These are phyloP conservation scores for Darksidea phi DNA, from an alignment of 495 filamentous ascomycete genomes.

Conservation along the genomic window DNA sequence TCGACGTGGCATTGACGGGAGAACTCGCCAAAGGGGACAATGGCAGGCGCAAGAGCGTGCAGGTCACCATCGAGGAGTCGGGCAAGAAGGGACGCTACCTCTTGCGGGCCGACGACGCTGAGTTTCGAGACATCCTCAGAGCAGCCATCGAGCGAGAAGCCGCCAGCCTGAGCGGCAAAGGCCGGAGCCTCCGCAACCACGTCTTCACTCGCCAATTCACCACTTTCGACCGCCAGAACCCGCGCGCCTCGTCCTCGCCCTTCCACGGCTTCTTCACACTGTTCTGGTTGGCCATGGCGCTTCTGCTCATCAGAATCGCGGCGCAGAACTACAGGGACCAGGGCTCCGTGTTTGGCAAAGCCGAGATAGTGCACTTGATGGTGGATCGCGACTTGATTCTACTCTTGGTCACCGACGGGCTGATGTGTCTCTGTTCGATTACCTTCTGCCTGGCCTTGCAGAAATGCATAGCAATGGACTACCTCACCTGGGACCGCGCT, in stretches of 20 bases:
- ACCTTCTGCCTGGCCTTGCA: constrained; percentile 61
- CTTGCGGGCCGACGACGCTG: constrained; percentile 57
- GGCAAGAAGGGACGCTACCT: constrained; percentile 50
- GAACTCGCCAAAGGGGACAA: not conserved
- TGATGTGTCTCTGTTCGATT: constrained; percentile 58
- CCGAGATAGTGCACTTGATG: constrained; percentile 69
- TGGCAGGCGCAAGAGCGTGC: constrained; percentile 42
- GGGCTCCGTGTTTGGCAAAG: constrained; percentile 62
- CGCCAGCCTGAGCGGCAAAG: constrained; percentile 42
- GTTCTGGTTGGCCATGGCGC: constrained; percentile 66
- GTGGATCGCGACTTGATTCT: constrained; percentile 64
- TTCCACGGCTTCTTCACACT: constrained; percentile 77
- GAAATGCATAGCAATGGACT: constrained; percentile 52
- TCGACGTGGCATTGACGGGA: not conserved
- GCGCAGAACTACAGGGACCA: constrained; percentile 62
- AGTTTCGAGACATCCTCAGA: constrained; percentile 53
- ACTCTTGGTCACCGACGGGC: constrained; percentile 62
- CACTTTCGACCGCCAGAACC: constrained; percentile 68
- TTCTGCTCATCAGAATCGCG: constrained; percentile 61
- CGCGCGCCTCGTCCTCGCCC: constrained; percentile 53
- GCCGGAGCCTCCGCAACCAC: constrained; percentile 57
- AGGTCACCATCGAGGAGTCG: constrained; percentile 51
- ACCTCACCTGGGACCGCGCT: constrained; percentile 59
- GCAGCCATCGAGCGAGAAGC: constrained; percentile 50
- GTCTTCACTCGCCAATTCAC: constrained; percentile 69